A percentile compares a stretch with the other conserved stretches of the same genome.
These are phyloP conservation scores for Cadophora sp. DNA, from an alignment of 2,329 filamentous ascomycete species.

Conservation along the genomic window DNA sequence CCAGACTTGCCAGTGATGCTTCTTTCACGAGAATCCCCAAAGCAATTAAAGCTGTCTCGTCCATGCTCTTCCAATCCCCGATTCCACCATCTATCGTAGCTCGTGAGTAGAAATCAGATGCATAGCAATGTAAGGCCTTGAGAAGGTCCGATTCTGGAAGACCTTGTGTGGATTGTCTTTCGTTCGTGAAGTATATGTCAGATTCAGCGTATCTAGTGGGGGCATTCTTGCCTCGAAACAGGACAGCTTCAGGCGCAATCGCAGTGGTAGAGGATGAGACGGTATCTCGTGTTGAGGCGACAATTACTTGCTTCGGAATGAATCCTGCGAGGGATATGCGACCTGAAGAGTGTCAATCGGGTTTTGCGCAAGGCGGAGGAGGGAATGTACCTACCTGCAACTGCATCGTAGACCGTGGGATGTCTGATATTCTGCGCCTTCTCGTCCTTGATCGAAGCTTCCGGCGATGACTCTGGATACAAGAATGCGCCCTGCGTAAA, in stretches of 20 bases:
- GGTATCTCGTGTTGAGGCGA: constrained; percentile 41
- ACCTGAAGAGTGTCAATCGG: constrained; percentile 42
- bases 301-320: constrained; percentile 42
- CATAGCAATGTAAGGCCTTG: constrained; percentile 71
- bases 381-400: constrained; percentile 60
- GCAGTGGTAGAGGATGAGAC: constrained; percentile 45
- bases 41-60: constrained; percentile 79
- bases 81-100: constrained; percentile 38
- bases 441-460: constrained; percentile 18
- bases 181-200: constrained; percentile 74
- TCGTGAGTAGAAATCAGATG: constrained; percentile 68
- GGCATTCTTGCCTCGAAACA: constrained; percentile 70
- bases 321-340: constrained; percentile 53
- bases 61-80: constrained; percentile 66
- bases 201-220: constrained; percentile 73
- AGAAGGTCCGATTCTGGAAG: constrained; percentile 75
- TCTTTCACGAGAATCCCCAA: constrained; percentile 80
- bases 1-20: constrained; percentile 64
- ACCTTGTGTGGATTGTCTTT: constrained; percentile 57
- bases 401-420: constrained; percentile 74
- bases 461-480: constrained; percentile 26
- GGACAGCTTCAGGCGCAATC: constrained; percentile 71
- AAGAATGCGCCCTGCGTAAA: constrained; percentile 35
- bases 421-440: constrained; percentile 42
- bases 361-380: not conserved